phyloP scores from a whole-genome alignment of 2,329 filamentous ascomycete genomes.

The Cladophialophora chaetospira region DNA sequence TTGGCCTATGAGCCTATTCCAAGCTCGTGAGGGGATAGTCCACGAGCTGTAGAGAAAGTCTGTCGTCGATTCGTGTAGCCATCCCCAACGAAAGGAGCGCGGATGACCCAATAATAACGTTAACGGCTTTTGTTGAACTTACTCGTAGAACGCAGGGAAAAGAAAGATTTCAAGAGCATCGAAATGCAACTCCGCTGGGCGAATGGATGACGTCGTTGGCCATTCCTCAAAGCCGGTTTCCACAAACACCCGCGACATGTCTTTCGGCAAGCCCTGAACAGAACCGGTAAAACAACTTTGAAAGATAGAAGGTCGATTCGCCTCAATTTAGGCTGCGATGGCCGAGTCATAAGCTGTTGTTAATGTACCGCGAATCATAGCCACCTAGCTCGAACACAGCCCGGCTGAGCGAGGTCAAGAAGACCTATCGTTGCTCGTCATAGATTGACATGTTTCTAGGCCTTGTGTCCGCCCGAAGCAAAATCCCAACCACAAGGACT shows the following conservation, averaged over 20 bases:
- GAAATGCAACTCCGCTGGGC: neutral
- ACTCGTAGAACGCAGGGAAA: too few relatives aligned
- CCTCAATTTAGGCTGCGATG: neutral
- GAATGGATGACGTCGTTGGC: constrained; percentile 11
- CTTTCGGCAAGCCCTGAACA: too few relatives aligned
- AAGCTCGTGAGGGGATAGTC: neutral
- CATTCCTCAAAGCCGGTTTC: neutral
- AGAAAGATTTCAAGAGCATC: too few relatives aligned
- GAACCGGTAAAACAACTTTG: too few relatives aligned
- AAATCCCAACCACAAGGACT: constrained; percentile 3
- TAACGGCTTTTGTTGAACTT: neutral
- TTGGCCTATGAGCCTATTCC: neutral
- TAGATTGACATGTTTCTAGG: constrained; percentile 2
- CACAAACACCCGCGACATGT: too few relatives aligned
- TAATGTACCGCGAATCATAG: neutral
- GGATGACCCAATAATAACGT: neutral
- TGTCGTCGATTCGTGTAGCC: constrained; percentile 12
- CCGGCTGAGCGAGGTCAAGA: neutral
- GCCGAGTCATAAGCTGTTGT: constrained; percentile 6
- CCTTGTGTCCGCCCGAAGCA: constrained; percentile 4
- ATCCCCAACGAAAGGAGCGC: neutral
- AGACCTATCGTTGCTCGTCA: neutral
- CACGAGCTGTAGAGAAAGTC: neutral
- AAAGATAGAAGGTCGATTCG: neutral
- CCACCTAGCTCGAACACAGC: constrained; percentile 7